These are phyloP conservation scores for Mortierella sp. DNA, from an alignment of 371 early-diverging fungal genomes.

Conservation along the genomic window DNA sequence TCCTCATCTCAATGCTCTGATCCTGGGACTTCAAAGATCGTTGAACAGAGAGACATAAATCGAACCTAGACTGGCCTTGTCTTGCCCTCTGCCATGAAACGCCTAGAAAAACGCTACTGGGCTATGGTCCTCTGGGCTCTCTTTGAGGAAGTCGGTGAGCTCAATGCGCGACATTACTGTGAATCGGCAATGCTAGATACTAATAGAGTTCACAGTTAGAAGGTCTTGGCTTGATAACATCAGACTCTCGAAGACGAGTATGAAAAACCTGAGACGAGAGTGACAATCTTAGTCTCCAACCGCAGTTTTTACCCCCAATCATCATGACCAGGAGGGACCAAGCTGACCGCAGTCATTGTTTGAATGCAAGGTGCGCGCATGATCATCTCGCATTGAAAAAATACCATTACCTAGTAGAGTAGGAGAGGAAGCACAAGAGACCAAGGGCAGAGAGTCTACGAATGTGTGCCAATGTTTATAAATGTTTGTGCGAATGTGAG, in stretches of 20 bases:
- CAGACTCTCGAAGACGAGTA: conserved; percentile 1
- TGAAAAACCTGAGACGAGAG: conserved; percentile 5
- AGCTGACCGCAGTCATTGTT: conserved; percentile 9
- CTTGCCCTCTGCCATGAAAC: conserved; percentile 1
- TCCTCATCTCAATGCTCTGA: conserved; percentile 2
- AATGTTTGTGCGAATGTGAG: neutral
- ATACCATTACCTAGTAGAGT: conserved; percentile 2
- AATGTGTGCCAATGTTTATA: neutral
- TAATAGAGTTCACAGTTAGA: conserved; percentile 5
- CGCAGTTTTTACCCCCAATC: conserved; percentile 9
- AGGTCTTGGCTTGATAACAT: conserved; percentile 1
- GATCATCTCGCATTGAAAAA: conserved; percentile 1
- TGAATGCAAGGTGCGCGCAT: conserved; percentile 7
- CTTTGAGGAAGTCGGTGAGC: conserved; percentile 5
- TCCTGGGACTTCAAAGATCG: conserved; percentile 1
- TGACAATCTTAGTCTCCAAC: conserved; percentile 7
- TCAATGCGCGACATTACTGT: conserved; percentile 1
- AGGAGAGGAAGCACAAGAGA: conserved; percentile 1
- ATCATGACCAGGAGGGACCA: conserved; percentile 6
- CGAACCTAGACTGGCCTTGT: neutral
- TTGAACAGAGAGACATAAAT: conserved; percentile 4
- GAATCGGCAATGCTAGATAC: neutral
- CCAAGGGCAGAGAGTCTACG: neutral
- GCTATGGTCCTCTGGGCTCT: conserved; percentile 1
- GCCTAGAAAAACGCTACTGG: conserved; percentile 1